Conservation (phyloP, 805 yeast species). For the Pachysolen tannophilus region DNA sequence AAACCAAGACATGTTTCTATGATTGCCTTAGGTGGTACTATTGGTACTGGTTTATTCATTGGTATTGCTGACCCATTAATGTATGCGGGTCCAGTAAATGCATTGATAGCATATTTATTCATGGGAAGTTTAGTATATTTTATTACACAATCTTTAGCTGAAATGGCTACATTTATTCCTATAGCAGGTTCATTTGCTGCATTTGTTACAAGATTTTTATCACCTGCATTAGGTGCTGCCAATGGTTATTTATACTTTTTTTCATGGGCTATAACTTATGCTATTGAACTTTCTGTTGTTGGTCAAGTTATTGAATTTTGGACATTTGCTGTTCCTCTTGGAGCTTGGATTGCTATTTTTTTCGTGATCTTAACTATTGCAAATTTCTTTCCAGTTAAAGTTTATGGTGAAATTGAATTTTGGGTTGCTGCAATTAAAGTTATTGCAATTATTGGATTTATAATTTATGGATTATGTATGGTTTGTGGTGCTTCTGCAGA, state of each 20-base stretch:
- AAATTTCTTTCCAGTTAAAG: constrained; percentile 61
- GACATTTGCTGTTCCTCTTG: constrained; percentile 63
- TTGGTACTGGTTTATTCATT: constrained; percentile 72
- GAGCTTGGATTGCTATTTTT: constrained; percentile 66
- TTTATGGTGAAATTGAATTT: constrained; percentile 69
- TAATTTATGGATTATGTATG: constrained; percentile 58
- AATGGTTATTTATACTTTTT: constrained; percentile 72
- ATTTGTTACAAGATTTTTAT: constrained; percentile 58
- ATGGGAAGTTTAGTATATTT: constrained; percentile 59
- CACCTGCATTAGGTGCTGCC: constrained; percentile 68
- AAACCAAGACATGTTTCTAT: constrained; percentile 64
- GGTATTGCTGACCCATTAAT: constrained; percentile 49
- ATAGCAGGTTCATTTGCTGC: constrained; percentile 62
- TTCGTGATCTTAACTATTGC: constrained; percentile 44
- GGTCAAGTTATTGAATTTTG: constrained; percentile 61
- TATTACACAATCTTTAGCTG: constrained; percentile 68
- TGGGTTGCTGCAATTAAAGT: constrained; percentile 67
- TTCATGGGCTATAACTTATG: constrained; percentile 71
- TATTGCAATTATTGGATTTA: constrained; percentile 62
- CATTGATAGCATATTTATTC: constrained; percentile 56
- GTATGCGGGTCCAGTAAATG: constrained; percentile 61
- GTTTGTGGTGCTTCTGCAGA: constrained; percentile 62
- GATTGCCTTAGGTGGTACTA: constrained; percentile 76
- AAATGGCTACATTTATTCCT: constrained; percentile 73
- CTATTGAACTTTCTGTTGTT: constrained; percentile 63